Base-by-base conservation (phyloP, 768 basidiomycete genomes). In the Arthromyces matolae region DNA sequence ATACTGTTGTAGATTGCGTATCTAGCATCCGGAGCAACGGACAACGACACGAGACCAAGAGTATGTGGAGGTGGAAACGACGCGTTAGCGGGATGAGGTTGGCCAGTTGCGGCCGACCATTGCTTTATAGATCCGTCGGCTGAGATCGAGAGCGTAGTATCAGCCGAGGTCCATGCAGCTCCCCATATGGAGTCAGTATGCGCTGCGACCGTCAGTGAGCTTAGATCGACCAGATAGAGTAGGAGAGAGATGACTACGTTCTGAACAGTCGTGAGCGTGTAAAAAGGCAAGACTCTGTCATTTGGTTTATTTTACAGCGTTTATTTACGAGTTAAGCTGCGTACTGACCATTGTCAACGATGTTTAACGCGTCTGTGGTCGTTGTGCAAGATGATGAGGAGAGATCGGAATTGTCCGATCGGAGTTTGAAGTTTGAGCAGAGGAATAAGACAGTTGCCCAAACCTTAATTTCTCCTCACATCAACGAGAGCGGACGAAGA, bases 401-500 rank as follows among this genome's bases (percentile, higher is more conserved):
- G 25, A 22, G 20, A 20, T 45, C 77, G 79, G 77, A 32, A 42
- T 48, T 61, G 55, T 50, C 80, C 81, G 78, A 58, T 62, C 85
- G 76, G 84, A 72, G 73, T 60, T 66, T 68, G 8, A 80, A 83
- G n/a, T n/a, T n/a, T 20, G 3, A 19, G n/a, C 23, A 45, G 47
- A 57, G 4, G 57, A 63, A 65, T 65, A 66, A 59, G 64, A 48
- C 46, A 29, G 25, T 23, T 38, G 42, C 24, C 33, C 53, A 66
- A 84, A 80, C 75, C 72, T 71, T 74, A 77, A 70, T 76, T 72
- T 76, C 75, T 71, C 69, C 63, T 78, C 66, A 79, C 88, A 90
- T 92, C 88, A 83, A 92, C 89, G 89, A 92, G 70, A 86, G 89
- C 88, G 89, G 84, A 92, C 78, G 89, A 91, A 81, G 89, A 89